Percentiles rank a stretch among this genome's conserved stretches.
These are phyloP conservation scores for Cutaneotrichosporon sp. DNA, from an alignment of 1,284 basidiomycete genomes.

Conservation along the genomic window DNA sequence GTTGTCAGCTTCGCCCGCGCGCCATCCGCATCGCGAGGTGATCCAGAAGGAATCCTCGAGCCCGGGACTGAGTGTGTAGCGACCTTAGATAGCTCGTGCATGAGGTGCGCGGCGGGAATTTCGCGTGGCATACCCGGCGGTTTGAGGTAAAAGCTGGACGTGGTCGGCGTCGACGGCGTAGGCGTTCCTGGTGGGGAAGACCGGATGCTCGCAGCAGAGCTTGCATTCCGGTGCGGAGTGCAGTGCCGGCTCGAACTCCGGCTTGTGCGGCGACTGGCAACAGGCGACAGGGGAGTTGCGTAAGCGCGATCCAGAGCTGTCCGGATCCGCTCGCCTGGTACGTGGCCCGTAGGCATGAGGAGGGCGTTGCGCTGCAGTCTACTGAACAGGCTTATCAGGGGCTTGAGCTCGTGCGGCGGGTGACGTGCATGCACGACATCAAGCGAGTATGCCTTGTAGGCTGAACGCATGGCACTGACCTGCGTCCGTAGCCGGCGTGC, in stretches of 20 bases:
- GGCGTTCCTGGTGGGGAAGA: neutral
- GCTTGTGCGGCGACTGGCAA: neutral
- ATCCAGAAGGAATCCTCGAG: neutral
- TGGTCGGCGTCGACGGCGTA: neutral
- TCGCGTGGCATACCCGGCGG: neutral
- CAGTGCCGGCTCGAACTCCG: neutral
- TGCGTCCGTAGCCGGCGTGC: slow-evolving; percentile 23
- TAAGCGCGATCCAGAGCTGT: slow-evolving; percentile 30
- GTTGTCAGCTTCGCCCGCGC: slow-evolving; percentile 3
- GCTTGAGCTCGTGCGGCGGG: slow-evolving; percentile 16
- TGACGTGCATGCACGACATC: slow-evolving; percentile 25
- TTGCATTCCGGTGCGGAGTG: neutral
- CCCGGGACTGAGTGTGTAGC: slow-evolving; percentile 6
- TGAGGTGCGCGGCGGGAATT: slow-evolving; percentile 4
- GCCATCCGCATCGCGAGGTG: neutral
- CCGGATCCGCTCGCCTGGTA: slow-evolving; percentile 41
- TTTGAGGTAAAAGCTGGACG: neutral
- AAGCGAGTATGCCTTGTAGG: slow-evolving; percentile 21
- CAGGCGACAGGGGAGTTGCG: slow-evolving; percentile 8
- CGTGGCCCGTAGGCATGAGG: slow-evolving; percentile 36
- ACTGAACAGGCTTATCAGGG: slow-evolving; percentile 24
- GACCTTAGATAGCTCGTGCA: slow-evolving; percentile 8
- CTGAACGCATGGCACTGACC: slow-evolving; percentile 15
- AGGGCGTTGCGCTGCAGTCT: slow-evolving; percentile 38
- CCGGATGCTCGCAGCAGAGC: too few species aligned